These are phyloP conservation scores for Lodderomyces jiufengensis DNA, from an alignment of 1,139 yeast species.

Conservation along the genomic window DNA sequence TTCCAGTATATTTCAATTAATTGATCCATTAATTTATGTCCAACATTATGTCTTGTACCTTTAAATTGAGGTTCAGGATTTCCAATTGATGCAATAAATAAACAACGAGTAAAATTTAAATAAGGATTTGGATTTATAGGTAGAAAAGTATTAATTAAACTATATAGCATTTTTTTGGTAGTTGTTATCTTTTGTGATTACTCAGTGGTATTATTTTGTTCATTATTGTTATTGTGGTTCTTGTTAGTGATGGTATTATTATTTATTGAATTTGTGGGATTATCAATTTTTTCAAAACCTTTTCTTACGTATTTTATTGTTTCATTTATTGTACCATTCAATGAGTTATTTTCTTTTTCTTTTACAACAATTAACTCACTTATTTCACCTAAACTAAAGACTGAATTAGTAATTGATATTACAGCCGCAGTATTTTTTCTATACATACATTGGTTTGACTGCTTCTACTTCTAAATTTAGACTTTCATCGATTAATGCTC, in stretches of 20 bases:
- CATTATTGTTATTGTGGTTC: no score
- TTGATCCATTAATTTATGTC: conserved; percentile 51
- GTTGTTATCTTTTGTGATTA: no score
- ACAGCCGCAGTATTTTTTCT: no score
- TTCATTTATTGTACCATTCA: conserved; percentile 1
- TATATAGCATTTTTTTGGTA: conserved; percentile 4
- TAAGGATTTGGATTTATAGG: conserved; percentile 4
- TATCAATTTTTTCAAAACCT: conserved; percentile 3
- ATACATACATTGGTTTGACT: conserved; percentile 18
- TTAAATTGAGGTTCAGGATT: conserved; percentile 67
- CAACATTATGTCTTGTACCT: conserved; percentile 75
- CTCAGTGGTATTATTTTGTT: not conserved
- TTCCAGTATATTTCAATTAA: conserved; percentile 26
- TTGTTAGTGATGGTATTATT: not conserved
- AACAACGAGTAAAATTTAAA: conserved; percentile 4
- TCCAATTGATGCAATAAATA: conserved; percentile 59
- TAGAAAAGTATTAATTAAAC: conserved; percentile 2
- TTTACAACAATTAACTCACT: conserved; percentile 21
- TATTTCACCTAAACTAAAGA: conserved; percentile 14
- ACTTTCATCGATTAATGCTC: not conserved
- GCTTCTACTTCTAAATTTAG: conserved; percentile 19
- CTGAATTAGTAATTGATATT: conserved; percentile 1
- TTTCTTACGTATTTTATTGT: conserved; percentile 2
- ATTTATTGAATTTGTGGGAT: conserved; percentile 1
- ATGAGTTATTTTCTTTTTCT: conserved; percentile 8